phyloP scores from a whole-genome alignment of 495 filamentous ascomycete genomes.

The Aspergillus incahuasiensis region DNA sequence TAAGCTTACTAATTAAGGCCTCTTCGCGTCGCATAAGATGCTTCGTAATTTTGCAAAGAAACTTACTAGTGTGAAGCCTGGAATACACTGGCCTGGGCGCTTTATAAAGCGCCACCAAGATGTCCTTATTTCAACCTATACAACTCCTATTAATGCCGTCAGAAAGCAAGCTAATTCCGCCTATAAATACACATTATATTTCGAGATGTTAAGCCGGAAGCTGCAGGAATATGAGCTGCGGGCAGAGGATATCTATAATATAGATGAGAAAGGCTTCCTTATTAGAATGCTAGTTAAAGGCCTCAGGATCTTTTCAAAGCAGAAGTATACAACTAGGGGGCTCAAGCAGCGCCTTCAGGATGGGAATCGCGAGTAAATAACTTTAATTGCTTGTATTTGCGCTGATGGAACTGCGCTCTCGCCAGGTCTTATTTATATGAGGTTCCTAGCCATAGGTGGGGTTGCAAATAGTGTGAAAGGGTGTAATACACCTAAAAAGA shows the following conservation, averaged over 20 bases:
- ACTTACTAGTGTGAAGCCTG: neutral
- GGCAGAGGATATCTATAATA: neutral
- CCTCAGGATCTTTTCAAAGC: slow-evolving; percentile 10
- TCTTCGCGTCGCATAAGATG: neutral
- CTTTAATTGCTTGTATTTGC: slow-evolving; percentile 8
- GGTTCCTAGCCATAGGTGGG: slow-evolving; percentile 3
- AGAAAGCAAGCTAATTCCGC: neutral
- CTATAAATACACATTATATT: neutral
- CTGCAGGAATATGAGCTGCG: neutral
- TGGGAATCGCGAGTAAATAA: slow-evolving; percentile 10
- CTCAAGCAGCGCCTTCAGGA: slow-evolving; percentile 7
- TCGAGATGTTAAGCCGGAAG: neutral
- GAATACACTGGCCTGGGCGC: neutral
- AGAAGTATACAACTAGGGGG: neutral
- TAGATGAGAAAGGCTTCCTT: neutral
- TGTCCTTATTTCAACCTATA: neutral
- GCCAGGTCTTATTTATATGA: slow-evolving; percentile 5
- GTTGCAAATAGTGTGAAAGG: too few relatives aligned
- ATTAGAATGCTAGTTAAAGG: neutral
- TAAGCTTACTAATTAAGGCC: neutral
- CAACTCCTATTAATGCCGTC: neutral
- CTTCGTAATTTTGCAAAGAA: neutral
- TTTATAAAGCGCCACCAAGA: neutral
- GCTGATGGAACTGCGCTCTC: neutral
- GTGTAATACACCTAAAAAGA: too few relatives aligned